Evolutionary conservation across 768 basidiomycete species (phyloP), one percentile per base, ranked within the genome.

Genomic region (Suillus bovinus): DNA sequence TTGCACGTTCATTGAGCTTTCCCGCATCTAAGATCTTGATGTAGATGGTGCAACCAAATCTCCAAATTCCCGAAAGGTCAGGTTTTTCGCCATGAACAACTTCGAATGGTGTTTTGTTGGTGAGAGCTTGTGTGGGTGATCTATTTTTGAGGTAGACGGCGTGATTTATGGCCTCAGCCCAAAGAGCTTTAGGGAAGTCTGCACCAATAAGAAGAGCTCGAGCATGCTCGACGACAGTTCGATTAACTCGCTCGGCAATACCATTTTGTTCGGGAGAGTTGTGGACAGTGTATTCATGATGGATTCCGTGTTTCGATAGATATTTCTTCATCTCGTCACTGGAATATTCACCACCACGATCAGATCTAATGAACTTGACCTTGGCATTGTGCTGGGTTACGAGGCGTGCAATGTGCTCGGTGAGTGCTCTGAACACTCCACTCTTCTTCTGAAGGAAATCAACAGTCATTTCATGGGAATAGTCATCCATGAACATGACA

Each of bases 401-500:
- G 10, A 72, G 59, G 66, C 61, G 70, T 0, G 71, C 68, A 33
- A 68, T 63, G 52, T 75, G 77, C 13, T 70, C 59, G 8, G 61
- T 60, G 8, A 76, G 64, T 2, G 68, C 65, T 24, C 72, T 13
- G 1, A 34, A 54, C 0, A 49, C 62, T 31, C 24, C 47, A 38
- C 72, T 71, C 63, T 80, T 81, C 1, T 58, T 63, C 4, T 58
- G 58, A 3, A 80, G 61, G 11, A 74, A 66, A 44, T 66, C 61
- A 14, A 76, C 38, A 3, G 62, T 66, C 7, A 70, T 73, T 17
- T 68, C 62, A 6, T 71, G 66, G 0, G 74, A 66, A 31, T 68
- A 61, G 46, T 80, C 75, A 52, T 82, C 78, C 0, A 68, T 79
- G 61, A 76, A 81, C 0, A 70, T 74, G 11, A 70, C 59, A 47